A percentile compares a stretch with the other conserved stretches of the same genome.
Conservation (phyloP, 805 yeast genomes). For the Candida germanica region DNA sequence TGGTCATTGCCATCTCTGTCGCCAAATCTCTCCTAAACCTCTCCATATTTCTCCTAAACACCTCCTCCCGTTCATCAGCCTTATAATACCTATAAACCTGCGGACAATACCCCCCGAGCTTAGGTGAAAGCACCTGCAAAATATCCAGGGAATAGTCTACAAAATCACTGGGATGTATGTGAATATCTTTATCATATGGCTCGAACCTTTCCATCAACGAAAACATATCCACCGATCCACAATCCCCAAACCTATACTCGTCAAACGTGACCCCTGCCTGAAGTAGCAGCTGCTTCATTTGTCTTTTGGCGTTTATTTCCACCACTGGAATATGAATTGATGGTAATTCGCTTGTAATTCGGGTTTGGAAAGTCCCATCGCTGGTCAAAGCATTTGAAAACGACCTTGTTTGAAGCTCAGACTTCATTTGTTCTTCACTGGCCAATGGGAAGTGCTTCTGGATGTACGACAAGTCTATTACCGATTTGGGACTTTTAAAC, state of each 20-base stretch:
- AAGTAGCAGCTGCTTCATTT: constrained; percentile 8
- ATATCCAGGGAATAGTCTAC: constrained; percentile 13
- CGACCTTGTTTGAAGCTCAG: constrained; percentile 2
- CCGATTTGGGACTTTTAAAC: no score
- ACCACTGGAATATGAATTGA: no score
- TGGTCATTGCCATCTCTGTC: background rate
- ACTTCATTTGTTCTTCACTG: constrained; percentile 8
- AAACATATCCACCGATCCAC: background rate
- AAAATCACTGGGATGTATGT: constrained; percentile 15
- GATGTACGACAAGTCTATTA: constrained; percentile 1
- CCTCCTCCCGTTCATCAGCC: background rate
- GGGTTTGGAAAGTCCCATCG: no score
- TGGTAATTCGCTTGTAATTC: no score
- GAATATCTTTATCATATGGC: background rate
- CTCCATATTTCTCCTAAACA: background rate
- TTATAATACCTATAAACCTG: constrained; percentile 6
- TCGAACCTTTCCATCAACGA: constrained; percentile 6
- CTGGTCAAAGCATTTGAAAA: background rate
- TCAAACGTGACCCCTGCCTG: constrained; percentile 7
- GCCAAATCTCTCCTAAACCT: background rate
- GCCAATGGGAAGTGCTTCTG: constrained; percentile 11
- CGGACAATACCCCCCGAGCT: background rate
- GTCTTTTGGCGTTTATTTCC: constrained; percentile 8
- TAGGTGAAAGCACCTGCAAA: constrained; percentile 1
- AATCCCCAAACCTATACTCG: constrained; percentile 5